These are phyloP conservation scores for Sarocladiaceae sp. DNA, from an alignment of 2,329 filamentous ascomycete species.

Conservation along the genomic window DNA sequence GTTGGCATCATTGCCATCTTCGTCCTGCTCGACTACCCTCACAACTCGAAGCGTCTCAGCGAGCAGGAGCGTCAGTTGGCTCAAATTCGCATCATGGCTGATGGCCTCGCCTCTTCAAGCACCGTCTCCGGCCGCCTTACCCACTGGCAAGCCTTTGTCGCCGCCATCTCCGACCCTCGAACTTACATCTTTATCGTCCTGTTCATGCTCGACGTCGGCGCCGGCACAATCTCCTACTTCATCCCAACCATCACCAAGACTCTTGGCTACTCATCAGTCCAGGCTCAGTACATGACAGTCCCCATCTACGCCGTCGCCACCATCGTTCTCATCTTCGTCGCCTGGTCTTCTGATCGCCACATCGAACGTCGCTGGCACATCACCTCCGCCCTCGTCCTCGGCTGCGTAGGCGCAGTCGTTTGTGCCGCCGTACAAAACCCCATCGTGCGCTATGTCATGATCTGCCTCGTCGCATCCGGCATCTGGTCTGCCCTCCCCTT, in stretches of 20 bases:
- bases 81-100: constrained; percentile 53
- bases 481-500: constrained; percentile 22
- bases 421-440: constrained; percentile 21
- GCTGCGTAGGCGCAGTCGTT: constrained; percentile 23
- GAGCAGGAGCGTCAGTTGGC: constrained; percentile 58
- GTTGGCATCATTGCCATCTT: constrained; percentile 53
- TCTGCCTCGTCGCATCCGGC: constrained; percentile 25
- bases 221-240: constrained; percentile 48
- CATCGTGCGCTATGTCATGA: constrained; percentile 27
- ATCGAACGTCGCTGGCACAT: constrained; percentile 25
- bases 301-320: constrained; percentile 26
- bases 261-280: constrained; percentile 39
- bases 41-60: constrained; percentile 56
- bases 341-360: constrained; percentile 22
- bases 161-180: constrained; percentile 39
- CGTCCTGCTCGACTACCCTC: constrained; percentile 62
- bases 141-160: constrained; percentile 23
- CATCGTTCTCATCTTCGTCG: constrained; percentile 19
- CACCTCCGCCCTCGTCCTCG: constrained; percentile 17
- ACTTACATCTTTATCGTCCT: constrained; percentile 44
- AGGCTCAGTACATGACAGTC: constrained; percentile 43
- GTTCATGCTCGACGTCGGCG: constrained; percentile 43
- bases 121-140: constrained; percentile 17
- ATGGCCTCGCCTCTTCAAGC: constrained; percentile 31
- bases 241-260: constrained; percentile 46